Evolutionary conservation across 1,139 yeast species (phyloP).

Genomic region (Magnusiomyces paraingens): DNA sequence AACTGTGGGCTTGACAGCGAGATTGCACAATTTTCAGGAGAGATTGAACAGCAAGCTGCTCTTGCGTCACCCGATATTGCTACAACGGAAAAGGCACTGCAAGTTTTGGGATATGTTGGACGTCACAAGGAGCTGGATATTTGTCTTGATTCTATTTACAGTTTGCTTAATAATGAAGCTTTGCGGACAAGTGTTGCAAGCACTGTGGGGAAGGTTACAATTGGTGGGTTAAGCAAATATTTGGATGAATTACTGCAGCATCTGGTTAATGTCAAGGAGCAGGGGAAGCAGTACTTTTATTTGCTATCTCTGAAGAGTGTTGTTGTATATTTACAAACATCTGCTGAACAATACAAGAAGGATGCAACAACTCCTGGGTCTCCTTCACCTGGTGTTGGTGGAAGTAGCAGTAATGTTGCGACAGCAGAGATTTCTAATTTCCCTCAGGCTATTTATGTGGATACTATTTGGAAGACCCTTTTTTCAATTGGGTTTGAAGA

Average conservation of each 20-base stretch:
- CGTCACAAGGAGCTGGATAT: slow-evolving; percentile 29
- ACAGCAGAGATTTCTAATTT: not conserved
- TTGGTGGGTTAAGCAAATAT: slow-evolving; percentile 35
- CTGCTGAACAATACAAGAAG: slow-evolving; percentile 16
- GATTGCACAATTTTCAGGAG: slow-evolving; percentile 3
- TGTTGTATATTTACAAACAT: slow-evolving; percentile 22
- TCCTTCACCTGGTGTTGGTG: not conserved
- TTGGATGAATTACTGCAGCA: slow-evolving; percentile 34
- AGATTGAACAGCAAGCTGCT: slow-evolving; percentile 2
- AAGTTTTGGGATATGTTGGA: slow-evolving; percentile 45
- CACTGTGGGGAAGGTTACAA: slow-evolving; percentile 47
- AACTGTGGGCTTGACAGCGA: slow-evolving; percentile 9
- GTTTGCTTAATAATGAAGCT: slow-evolving; percentile 35
- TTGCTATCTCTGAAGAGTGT: slow-evolving; percentile 39
- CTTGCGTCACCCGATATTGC: not conserved
- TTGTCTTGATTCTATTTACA: slow-evolving; percentile 33
- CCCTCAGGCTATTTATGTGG: slow-evolving; percentile 13
- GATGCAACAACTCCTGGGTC: not conserved
- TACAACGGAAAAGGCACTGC: slow-evolving; percentile 23
- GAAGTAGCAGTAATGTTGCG: not conserved
- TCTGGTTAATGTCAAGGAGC: slow-evolving; percentile 21
- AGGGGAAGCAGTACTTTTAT: slow-evolving; percentile 30
- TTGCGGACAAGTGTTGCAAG: slow-evolving; percentile 45
- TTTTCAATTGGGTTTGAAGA: slow-evolving; percentile 21
- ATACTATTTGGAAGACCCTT: slow-evolving; percentile 26